A percentile compares a stretch with the other conserved stretches of the same genome.
phyloP scores from a whole-genome alignment of 2,329 filamentous ascomycete species.

The Calonectria pteridis region DNA sequence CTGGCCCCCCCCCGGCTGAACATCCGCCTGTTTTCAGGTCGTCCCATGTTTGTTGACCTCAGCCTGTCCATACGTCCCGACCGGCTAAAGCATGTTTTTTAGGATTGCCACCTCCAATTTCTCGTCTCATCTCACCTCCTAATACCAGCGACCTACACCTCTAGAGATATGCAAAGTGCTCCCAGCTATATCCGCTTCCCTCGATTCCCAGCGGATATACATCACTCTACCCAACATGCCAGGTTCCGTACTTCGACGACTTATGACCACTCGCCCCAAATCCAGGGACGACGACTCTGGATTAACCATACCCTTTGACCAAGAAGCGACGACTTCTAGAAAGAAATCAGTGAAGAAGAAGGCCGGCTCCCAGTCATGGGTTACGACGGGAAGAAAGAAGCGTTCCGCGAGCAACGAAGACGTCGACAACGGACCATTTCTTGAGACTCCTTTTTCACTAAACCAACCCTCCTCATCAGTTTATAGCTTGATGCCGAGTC shows the following conservation, averaged over 20 bases:
- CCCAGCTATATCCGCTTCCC: constrained; percentile 12
- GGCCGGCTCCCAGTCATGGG: constrained; percentile 38
- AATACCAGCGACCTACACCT: constrained; percentile 6
- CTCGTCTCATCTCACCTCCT: neutral
- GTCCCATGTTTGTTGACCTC: constrained; percentile 33
- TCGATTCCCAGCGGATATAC: constrained; percentile 7
- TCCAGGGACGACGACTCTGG: constrained; percentile 29
- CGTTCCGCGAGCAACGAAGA: neutral
- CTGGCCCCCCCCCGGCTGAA: constrained; percentile 33
- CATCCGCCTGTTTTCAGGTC: constrained; percentile 28
- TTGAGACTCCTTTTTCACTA: constrained; percentile 52
- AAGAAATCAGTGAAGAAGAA: constrained; percentile 34
- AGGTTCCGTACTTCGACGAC: constrained; percentile 40
- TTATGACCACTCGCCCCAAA: constrained; percentile 36
- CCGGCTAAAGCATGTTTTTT: neutral
- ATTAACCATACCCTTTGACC: constrained; percentile 33
- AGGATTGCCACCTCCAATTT: constrained; percentile 5
- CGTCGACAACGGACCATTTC: constrained; percentile 50
- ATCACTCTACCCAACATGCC: constrained; percentile 35
- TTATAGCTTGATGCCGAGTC: constrained; percentile 60
- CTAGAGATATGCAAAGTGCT: constrained; percentile 36
- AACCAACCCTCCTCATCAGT: constrained; percentile 52
- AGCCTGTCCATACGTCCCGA: neutral
- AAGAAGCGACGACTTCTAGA: constrained; percentile 34
- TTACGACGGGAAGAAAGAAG: constrained; percentile 38